These are phyloP conservation scores for Pyracantha coccinea DNA, from an alignment of 331 rosid genomes.

Conservation along the genomic window DNA sequence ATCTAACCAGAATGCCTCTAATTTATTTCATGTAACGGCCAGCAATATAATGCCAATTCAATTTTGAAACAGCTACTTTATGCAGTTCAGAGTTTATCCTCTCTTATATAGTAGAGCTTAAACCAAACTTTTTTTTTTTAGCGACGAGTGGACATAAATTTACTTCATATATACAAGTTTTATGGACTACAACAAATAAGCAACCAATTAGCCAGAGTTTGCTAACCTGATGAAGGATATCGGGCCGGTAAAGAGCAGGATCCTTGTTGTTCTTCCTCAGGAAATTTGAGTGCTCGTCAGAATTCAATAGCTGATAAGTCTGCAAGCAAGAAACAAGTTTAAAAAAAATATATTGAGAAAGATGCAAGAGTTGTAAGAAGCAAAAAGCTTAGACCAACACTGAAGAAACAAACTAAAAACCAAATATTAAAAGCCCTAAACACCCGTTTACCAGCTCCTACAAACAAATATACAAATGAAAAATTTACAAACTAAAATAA, in stretches of 20 bases:
- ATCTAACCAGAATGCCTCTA: neutral
- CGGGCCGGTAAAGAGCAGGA: conserved; percentile 74
- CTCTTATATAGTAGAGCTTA: neutral
- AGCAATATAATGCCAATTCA: neutral
- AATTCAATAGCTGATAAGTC: conserved; percentile 70
- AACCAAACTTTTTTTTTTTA: neutral
- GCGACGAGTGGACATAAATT: neutral
- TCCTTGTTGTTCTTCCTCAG: conserved; percentile 54
- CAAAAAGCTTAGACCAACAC: neutral
- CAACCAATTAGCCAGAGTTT: neutral
- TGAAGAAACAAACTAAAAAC: neutral
- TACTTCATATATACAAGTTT: neutral
- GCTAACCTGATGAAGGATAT: conserved; percentile 68
- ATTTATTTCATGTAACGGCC: neutral
- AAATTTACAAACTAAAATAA: neutral
- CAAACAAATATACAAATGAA: neutral
- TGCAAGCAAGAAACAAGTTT: conserved; percentile 13
- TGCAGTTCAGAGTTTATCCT: neutral
- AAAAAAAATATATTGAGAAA: neutral
- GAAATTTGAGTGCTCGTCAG: conserved; percentile 73
- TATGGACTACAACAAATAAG: neutral
- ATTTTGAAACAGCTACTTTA: neutral
- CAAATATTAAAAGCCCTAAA: neutral
- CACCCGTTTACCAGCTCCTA: neutral
- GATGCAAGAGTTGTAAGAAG: neutral